These are phyloP conservation scores for Paraglomus occultum DNA, from an alignment of 192 early-diverging fungal genomes.

Conservation along the genomic window DNA sequence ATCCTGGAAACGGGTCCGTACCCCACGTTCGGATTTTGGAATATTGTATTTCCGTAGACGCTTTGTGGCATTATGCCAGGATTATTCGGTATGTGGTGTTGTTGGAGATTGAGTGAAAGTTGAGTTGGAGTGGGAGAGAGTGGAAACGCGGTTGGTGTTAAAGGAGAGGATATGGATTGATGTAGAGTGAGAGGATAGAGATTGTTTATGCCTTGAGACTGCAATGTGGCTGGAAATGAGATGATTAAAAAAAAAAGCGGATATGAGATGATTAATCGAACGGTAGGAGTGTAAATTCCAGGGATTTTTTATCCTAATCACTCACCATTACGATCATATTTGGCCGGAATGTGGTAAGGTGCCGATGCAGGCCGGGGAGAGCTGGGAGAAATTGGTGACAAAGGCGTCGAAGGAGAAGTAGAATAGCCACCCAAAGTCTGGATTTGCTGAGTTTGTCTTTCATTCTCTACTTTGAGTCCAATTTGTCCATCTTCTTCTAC, in stretches of 20 bases:
- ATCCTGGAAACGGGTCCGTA: conserved; percentile 52
- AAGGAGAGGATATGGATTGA: conserved; percentile 22
- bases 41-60: conserved; percentile 33
- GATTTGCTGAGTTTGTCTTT: too few species aligned
- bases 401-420: conserved; percentile 34
- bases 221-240: too few species aligned
- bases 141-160: conserved; percentile 14
- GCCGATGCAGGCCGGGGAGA: conserved; percentile 32
- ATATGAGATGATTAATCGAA: too few species aligned
- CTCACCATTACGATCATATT: conserved; percentile 3
- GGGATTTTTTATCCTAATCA: too few species aligned
- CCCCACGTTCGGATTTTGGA: conserved; percentile 30
- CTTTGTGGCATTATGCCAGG: background rate
- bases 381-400: conserved; percentile 38
- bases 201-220: too few species aligned
- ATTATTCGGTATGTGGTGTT: conserved; percentile 1
- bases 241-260: too few species aligned
- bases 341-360: conserved; percentile 36
- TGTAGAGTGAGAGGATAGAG: conserved; percentile 20
- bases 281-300: too few species aligned
- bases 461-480: too few species aligned
- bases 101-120: conserved; percentile 22
- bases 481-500: too few species aligned
- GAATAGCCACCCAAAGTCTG: too few species aligned
- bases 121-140: conserved; percentile 13